phyloP scores from a whole-genome alignment of 2,329 filamentous ascomycete species.

The Decorospora gaudefroyi region DNA sequence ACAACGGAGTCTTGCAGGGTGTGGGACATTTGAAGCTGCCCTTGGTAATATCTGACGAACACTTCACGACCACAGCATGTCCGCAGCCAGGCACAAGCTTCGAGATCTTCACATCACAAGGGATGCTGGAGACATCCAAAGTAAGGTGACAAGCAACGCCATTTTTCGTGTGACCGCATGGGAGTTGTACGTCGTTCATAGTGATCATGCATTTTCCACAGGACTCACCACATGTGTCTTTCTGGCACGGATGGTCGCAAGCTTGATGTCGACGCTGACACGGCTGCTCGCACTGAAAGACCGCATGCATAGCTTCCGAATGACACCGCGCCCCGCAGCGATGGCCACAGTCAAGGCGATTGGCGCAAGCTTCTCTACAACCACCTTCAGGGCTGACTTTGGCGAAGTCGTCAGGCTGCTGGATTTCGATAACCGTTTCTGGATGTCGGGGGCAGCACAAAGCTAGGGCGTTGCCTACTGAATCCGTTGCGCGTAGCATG shows the following conservation, averaged over 20 bases:
- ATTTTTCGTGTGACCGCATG: constrained; percentile 35
- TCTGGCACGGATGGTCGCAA: constrained; percentile 39
- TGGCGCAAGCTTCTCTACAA: constrained; percentile 28
- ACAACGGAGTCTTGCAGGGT: constrained; percentile 53
- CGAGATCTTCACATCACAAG: constrained; percentile 55
- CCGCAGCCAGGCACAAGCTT: constrained; percentile 59
- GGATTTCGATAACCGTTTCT: constrained; percentile 30
- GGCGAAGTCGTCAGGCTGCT: constrained; percentile 36
- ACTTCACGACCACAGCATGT: constrained; percentile 59
- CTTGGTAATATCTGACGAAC: constrained; percentile 53
- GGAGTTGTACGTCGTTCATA: constrained; percentile 29
- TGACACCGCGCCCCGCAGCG: constrained; percentile 37
- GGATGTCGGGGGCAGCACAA: constrained; percentile 40
- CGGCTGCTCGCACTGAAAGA: constrained; percentile 30
- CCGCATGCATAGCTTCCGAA: constrained; percentile 36
- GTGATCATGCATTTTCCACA: constrained; percentile 31
- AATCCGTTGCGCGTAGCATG: constrained; percentile 51
- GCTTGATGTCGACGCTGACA: constrained; percentile 30
- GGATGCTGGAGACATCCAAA: constrained; percentile 40
- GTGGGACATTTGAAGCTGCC: constrained; percentile 54
- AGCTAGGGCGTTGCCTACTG: constrained; percentile 22
- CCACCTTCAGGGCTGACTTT: constrained; percentile 40
- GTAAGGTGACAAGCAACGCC: constrained; percentile 18
- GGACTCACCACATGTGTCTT: constrained; percentile 34
- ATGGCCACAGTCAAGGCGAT: constrained; percentile 40